Conservation (phyloP, 768 basidiomycete species). For the Termitomyces sp. region DNA sequence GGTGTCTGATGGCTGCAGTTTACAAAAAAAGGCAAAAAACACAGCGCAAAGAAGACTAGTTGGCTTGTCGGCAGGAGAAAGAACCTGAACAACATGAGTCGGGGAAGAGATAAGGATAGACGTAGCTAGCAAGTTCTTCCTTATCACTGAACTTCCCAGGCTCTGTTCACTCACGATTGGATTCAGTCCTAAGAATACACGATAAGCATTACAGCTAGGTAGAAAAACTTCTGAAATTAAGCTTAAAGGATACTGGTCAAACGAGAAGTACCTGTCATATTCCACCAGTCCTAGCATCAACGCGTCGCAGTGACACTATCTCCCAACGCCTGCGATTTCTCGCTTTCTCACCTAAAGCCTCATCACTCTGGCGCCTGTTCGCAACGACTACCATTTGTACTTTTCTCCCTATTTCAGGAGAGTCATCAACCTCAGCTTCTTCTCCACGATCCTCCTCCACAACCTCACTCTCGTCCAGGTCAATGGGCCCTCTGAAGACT, state of each 20-base stretch:
- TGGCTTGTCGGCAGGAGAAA: not conserved
- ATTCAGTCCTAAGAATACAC: not conserved
- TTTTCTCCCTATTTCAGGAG: slow-evolving; percentile 46
- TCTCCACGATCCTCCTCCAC: slow-evolving; percentile 74
- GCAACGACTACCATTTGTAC: slow-evolving; percentile 50
- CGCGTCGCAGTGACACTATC: slow-evolving; percentile 29
- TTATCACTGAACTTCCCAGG: not conserved
- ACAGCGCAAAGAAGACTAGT: not conserved
- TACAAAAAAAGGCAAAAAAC: not conserved
- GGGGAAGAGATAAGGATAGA: not conserved
- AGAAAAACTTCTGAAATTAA: not conserved
- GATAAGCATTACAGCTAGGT: not conserved
- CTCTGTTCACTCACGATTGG: not conserved
- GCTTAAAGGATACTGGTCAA: not conserved
- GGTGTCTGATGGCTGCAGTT: slow-evolving; percentile 6
- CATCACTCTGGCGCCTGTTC: slow-evolving; percentile 28
- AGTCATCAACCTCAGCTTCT: slow-evolving; percentile 77
- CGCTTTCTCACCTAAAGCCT: slow-evolving; percentile 24
- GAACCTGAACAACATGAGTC: not conserved
- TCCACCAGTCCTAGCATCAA: slow-evolving; percentile 29
- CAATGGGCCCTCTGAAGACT: slow-evolving; percentile 62
- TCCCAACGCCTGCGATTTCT: slow-evolving; percentile 33
- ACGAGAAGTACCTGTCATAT: not conserved
- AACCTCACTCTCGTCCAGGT: slow-evolving; percentile 72
- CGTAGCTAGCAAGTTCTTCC: not conserved